A percentile compares a stretch with the other conserved stretches of the same genome.
Conservation (phyloP, 805 yeast genomes). For the Wickerhamiella cacticola region DNA sequence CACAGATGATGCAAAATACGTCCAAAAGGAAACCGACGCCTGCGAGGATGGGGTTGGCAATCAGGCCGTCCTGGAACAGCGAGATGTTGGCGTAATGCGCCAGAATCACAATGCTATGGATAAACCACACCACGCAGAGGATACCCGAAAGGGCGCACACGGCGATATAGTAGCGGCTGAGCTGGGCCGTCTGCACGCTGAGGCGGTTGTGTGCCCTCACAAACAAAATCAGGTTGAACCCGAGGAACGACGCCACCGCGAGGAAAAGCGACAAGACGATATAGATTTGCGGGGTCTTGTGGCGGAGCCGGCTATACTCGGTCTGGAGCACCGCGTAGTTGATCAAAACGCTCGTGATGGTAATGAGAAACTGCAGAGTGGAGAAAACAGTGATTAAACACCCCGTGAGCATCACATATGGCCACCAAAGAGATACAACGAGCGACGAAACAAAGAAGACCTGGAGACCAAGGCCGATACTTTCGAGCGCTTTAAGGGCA, state of each 20-base stretch:
- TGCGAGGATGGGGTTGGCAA: constrained; percentile 22
- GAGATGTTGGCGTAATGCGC: neutral
- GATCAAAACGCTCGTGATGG: constrained; percentile 20
- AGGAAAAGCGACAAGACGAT: constrained; percentile 21
- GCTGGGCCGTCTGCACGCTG: constrained; percentile 16
- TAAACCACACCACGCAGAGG: constrained; percentile 20
- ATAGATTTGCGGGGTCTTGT: constrained; percentile 15
- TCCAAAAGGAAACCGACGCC: constrained; percentile 19
- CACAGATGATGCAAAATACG: constrained; percentile 21
- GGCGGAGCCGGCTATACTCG: neutral
- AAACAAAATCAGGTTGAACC: constrained; percentile 19
- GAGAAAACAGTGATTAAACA: constrained; percentile 20
- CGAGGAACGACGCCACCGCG: constrained; percentile 22
- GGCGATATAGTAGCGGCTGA: constrained; percentile 15
- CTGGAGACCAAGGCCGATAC: constrained; percentile 3
- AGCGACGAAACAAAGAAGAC: constrained; percentile 8
- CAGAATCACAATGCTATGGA: neutral
- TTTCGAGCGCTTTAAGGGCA: neutral
- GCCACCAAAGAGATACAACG: constrained; percentile 16
- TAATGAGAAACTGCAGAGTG: constrained; percentile 20
- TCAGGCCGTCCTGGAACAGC: constrained; percentile 16
- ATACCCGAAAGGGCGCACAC: constrained; percentile 15
- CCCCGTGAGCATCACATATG: constrained; percentile 21
- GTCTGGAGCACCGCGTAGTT: constrained; percentile 13
- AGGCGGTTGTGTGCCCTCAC: constrained; percentile 22